Conservation (phyloP, 164 flowering plant genomes). For the Malania oleifera region DNA sequence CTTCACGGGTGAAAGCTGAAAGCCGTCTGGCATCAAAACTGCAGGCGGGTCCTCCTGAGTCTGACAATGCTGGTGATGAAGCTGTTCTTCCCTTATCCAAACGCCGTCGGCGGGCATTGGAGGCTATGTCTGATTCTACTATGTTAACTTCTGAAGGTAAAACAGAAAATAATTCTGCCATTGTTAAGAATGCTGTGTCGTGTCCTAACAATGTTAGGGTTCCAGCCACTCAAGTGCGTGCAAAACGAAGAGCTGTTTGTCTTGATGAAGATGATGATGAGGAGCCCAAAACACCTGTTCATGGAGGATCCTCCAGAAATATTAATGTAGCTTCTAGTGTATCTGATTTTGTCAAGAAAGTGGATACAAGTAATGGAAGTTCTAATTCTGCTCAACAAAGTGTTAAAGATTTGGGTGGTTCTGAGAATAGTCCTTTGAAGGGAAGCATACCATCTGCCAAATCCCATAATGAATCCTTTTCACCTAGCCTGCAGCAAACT, state of each 20-base stretch:
- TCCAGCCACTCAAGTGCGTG: conserved; percentile 22
- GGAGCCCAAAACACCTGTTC: conserved; percentile 63
- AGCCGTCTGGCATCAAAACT: conserved; percentile 19
- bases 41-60: conserved; percentile 18
- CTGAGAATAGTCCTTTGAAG: conserved; percentile 17
- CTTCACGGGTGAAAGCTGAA: conserved; percentile 28
- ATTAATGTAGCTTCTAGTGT: conserved; percentile 17
- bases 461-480: conserved; percentile 12
- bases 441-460: conserved; percentile 18
- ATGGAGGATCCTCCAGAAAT: conserved; percentile 39
- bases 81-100: conserved; percentile 48
- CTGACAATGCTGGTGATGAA: conserved; percentile 42
- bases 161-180: conserved; percentile 14
- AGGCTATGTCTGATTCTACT: conserved; percentile 40
- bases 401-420: conserved; percentile 15
- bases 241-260: conserved; percentile 60
- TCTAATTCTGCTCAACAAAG: conserved; percentile 14
- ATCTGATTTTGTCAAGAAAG: conserved; percentile 22
- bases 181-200: conserved; percentile 26
- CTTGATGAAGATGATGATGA: conserved; percentile 58
- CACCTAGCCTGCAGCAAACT: conserved; percentile 20
- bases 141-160: conserved; percentile 24
- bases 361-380: conserved; percentile 15
- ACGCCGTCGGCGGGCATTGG: conserved; percentile 44
- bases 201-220: conserved; percentile 20